Evolutionary conservation across 2,329 filamentous ascomycete genomes (phyloP).

Genomic region (Ilyonectria robusta): DNA sequence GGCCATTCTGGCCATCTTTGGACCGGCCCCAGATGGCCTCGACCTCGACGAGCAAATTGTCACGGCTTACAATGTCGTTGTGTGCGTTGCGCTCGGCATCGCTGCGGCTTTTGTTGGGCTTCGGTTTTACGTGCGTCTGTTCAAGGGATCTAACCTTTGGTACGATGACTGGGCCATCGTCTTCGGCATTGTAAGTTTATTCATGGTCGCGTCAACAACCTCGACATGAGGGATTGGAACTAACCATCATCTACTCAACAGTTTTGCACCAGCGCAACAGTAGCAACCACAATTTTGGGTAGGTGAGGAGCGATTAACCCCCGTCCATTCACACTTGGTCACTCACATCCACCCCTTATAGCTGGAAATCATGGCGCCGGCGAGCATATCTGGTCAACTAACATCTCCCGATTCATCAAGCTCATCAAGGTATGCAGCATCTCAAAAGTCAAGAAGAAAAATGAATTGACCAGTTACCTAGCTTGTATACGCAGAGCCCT

Average conservation of each 20-base stretch:
- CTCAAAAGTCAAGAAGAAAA: background rate
- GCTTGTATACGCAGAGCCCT: constrained; percentile 29
- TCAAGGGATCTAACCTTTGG: constrained; percentile 25
- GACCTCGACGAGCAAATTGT: constrained; percentile 19
- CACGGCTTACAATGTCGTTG: constrained; percentile 29
- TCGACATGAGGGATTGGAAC: background rate
- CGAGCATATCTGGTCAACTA: constrained; percentile 27
- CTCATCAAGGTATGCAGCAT: constrained; percentile 24
- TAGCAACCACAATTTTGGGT: constrained; percentile 26
- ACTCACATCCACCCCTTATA: constrained; percentile 7
- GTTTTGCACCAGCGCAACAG: constrained; percentile 23
- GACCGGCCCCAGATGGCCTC: constrained; percentile 16
- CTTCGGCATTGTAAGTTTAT: constrained; percentile 20
- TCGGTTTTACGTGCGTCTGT: constrained; percentile 22
- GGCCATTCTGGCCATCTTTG: constrained; percentile 24
- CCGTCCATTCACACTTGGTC: background rate
- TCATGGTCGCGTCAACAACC: no score
- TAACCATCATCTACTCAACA: background rate
- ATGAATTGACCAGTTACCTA: background rate
- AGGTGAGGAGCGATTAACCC: constrained; percentile 1
- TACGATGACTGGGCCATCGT: constrained; percentile 28
- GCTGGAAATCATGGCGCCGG: constrained; percentile 29
- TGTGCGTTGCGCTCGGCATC: constrained; percentile 24
- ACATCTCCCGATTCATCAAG: constrained; percentile 21
- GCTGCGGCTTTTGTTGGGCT: constrained; percentile 16